Conservation (phyloP, 495 filamentous ascomycete genomes). For the Penicillium simplicissimum region DNA sequence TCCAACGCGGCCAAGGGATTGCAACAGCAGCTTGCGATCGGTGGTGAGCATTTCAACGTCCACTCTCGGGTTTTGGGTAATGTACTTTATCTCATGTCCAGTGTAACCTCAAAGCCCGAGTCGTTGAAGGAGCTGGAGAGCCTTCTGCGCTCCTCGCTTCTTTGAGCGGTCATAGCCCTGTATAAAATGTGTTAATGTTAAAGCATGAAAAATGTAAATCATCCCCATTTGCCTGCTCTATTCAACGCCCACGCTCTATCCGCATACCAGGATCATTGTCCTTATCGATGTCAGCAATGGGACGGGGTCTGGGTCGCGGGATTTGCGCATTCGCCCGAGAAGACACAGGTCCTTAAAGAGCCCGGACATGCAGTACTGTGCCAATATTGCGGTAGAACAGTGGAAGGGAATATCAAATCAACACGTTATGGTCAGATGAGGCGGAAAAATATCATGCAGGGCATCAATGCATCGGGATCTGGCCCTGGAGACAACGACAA, state of each 20-base stretch:
- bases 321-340: neutral
- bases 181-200: neutral
- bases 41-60: conserved; percentile 53
- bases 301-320: neutral
- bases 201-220: neutral
- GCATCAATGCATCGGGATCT: neutral
- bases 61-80: conserved; percentile 76
- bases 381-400: too few relatives aligned
- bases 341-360: neutral
- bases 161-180: conserved; percentile 12
- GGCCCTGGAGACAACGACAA: neutral
- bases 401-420: too few relatives aligned
- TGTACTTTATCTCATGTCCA: conserved; percentile 76
- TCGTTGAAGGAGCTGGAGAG: conserved; percentile 52
- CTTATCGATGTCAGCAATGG: neutral
- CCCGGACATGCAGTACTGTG: neutral
- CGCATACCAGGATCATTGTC: neutral
- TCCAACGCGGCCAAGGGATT: conserved; percentile 62
- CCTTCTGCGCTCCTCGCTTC: conserved; percentile 34
- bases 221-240: neutral
- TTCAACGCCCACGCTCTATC: neutral
- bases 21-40: conserved; percentile 52
- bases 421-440: too few relatives aligned
- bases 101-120: conserved; percentile 56
- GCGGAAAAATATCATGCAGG: neutral